phyloP scores from a whole-genome alignment of 331 rosid species.

The Erythrophleum ivorense region DNA sequence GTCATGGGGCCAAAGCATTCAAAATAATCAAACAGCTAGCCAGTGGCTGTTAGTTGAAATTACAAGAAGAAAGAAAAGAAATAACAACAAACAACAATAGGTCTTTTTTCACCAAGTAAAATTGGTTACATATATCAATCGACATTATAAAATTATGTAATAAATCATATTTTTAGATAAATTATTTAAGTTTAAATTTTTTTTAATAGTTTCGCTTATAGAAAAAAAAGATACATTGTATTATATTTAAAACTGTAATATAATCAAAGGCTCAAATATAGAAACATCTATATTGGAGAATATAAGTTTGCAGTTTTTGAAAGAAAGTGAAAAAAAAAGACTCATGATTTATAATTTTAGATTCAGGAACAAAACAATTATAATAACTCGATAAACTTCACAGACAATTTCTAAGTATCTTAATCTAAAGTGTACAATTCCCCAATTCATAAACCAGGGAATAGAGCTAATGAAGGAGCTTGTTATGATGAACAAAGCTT shows the following conservation, averaged over 20 bases:
- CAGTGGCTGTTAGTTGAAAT: not conserved
- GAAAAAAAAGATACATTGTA: not conserved
- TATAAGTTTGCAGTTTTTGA: not conserved
- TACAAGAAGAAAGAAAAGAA: not conserved
- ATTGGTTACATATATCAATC: too few relatives aligned
- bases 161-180: too few relatives aligned
- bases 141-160: too few relatives aligned
- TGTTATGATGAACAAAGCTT: not conserved
- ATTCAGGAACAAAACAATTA: not conserved
- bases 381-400: not conserved
- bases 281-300: constrained; percentile 16
- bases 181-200: too few relatives aligned
- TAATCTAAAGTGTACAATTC: not conserved
- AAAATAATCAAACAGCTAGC: not conserved
- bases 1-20: constrained; percentile 24
- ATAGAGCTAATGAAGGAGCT: not conserved
- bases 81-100: too few relatives aligned
- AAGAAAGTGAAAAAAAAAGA: not conserved
- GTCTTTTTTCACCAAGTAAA: too few relatives aligned
- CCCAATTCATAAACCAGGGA: not conserved
- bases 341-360: not conserved
- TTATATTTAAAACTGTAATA: not conserved
- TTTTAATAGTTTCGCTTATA: too few relatives aligned
- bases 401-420: not conserved
- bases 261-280: not conserved